phyloP scores from a whole-genome alignment of 345 rosid species.

The Citrus medica region DNA sequence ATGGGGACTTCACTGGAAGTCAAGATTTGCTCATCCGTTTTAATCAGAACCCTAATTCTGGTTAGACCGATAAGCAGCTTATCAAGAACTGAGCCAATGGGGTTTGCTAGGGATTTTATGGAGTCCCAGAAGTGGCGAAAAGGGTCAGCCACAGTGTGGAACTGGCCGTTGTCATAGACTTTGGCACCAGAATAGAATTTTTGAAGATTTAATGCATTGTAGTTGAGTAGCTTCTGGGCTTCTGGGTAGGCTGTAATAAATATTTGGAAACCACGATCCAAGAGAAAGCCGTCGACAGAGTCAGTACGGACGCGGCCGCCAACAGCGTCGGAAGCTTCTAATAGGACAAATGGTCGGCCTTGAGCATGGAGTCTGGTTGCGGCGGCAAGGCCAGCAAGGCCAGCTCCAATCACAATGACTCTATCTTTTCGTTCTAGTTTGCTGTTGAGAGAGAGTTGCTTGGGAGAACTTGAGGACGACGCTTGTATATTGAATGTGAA shows the following conservation, averaged over 20 bases:
- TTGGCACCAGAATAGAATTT: conserved; percentile 81
- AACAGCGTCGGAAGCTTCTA: conserved; percentile 79
- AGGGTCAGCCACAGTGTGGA: conserved; percentile 91
- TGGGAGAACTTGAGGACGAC: conserved; percentile 9
- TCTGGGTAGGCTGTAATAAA: conserved; percentile 95
- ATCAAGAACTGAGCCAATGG: conserved; percentile 71
- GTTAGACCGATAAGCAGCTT: conserved; percentile 76
- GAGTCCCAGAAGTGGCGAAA: conserved; percentile 74
- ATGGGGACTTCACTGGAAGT: conserved; percentile 49
- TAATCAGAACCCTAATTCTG: conserved; percentile 49
- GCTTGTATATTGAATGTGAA: not conserved
- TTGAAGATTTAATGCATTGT: conserved; percentile 48
- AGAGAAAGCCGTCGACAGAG: conserved; percentile 66
- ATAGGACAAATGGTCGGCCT: conserved; percentile 57
- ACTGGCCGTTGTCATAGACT: conserved; percentile 52
- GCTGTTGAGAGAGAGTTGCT: conserved; percentile 15
- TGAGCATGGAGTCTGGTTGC: conserved; percentile 61
- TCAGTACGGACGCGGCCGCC: conserved; percentile 96
- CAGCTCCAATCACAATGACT: conserved; percentile 73
- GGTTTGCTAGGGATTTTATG: conserved; percentile 58
- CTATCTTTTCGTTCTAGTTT: conserved; percentile 24
- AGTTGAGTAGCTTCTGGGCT: conserved; percentile 72
- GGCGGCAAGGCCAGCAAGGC: conserved; percentile 90
- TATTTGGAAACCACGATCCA: conserved; percentile 96
- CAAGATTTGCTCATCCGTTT: conserved; percentile 55